A percentile compares a stretch with the other conserved stretches of the same genome.
Evolutionary conservation across 1,284 basidiomycete species (phyloP).

Genomic region (Thecaphora frezii): DNA sequence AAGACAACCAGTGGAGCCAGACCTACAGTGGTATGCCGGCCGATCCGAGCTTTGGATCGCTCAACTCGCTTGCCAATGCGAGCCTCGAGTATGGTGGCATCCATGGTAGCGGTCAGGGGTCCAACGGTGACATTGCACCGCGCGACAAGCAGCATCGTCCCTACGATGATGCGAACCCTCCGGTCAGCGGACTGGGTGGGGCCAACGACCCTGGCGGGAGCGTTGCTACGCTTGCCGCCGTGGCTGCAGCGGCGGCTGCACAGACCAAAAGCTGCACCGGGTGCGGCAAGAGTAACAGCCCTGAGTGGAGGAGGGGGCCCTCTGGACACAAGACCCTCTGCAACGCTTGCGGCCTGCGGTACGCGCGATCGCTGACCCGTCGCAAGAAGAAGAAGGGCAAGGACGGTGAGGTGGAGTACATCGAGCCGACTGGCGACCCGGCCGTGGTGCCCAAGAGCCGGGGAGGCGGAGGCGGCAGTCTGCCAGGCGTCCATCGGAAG

Average conservation of each 20-base stretch:
- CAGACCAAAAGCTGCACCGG: constrained; percentile 52
- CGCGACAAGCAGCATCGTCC: neutral
- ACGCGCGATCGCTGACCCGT: constrained; percentile 48
- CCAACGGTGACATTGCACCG: no score
- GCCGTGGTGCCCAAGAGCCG: constrained; percentile 43
- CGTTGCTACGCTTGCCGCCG: constrained; percentile 20
- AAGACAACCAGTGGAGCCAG: neutral
- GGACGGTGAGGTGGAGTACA: constrained; percentile 38
- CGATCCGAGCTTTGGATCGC: neutral
- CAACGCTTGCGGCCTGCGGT: constrained; percentile 57
- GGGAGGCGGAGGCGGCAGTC: constrained; percentile 44
- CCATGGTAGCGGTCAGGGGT: neutral
- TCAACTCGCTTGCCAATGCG: constrained; percentile 14
- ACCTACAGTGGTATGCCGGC: neutral
- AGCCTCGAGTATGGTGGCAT: constrained; percentile 20
- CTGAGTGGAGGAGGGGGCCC: constrained; percentile 82
- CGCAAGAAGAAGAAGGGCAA: constrained; percentile 48
- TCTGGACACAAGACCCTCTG: constrained; percentile 56
- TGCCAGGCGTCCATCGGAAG: constrained; percentile 42
- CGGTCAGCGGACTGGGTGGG: constrained; percentile 1
- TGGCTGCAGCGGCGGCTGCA: constrained; percentile 11
- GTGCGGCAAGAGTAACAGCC: constrained; percentile 67
- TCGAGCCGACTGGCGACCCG: constrained; percentile 45
- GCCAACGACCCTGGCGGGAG: constrained; percentile 7
- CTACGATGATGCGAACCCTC: constrained; percentile 1